These are phyloP conservation scores for Ophiostoma novo-ulmi DNA, from an alignment of 2,329 filamentous ascomycete species.

Conservation along the genomic window DNA sequence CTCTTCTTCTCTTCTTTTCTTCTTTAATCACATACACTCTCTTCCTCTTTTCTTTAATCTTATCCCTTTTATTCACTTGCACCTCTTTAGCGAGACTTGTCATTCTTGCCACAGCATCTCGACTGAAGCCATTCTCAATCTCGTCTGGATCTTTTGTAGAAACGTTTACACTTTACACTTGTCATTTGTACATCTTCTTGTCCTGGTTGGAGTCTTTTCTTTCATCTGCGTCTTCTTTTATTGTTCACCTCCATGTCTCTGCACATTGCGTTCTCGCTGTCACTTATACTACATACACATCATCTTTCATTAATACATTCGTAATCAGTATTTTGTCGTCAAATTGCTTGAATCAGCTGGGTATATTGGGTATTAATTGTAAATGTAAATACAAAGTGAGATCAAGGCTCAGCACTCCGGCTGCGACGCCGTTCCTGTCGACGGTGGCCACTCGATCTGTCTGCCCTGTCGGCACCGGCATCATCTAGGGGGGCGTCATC, in stretches of 20 bases:
- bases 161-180: neutral
- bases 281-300: neutral
- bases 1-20: neutral
- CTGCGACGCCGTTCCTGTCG: neutral
- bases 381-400: neutral
- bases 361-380: neutral
- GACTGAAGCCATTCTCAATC: neutral
- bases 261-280: neutral
- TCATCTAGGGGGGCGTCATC: neutral
- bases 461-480: constrained; percentile 1
- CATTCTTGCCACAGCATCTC: neutral
- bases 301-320: neutral
- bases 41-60: neutral
- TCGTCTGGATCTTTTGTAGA: neutral
- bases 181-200: neutral
- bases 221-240: neutral
- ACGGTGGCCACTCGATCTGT: neutral
- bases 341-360: neutral
- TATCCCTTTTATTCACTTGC: neutral
- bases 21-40: neutral
- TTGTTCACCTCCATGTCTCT: neutral
- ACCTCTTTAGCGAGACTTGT: no score
- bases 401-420: neutral
- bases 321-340: neutral
- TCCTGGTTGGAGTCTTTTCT: neutral